Evolutionary conservation across 192 early-diverging fungal genomes (phyloP), one percentile per base, ranked within the genome.

Genomic region (Coemansia sp.): DNA sequence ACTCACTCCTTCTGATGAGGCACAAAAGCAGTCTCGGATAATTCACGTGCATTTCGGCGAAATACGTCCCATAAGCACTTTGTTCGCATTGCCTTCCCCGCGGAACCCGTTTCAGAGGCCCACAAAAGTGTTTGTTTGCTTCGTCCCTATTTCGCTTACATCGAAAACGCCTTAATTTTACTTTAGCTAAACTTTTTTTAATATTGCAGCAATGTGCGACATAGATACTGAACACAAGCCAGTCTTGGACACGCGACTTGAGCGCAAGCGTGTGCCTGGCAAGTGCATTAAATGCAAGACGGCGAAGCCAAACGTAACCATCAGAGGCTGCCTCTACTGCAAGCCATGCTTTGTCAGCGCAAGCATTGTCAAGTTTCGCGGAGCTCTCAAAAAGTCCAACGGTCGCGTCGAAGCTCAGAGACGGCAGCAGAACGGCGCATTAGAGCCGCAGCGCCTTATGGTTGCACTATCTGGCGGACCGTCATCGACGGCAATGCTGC

Each of bases 401-500:
- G 66, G 74, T 19, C 62, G 70, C 43, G 43, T 62, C 38, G 61
- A 63, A 10, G 40, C 1, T 43, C 25, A 66, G n/a, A 17, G 72
- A 59, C 8, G 42, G 42, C 42, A 4, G 42, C 42, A 43, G 42
- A 43, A 48, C 27, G 27, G 27, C 27, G 27, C 7, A 30, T 30
- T 7, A 30, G 27, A 30, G 27, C 27, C 27, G 22, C 22, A 10
- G 46, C 46, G 21, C 23, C 46, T 25, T 11, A 67, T 94, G 67
- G 62, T 95, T 14, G 94, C 93, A 10, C 80, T 91, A 25, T 96
- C 94, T 3, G 94, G 93, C 27, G 94, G 94, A 0, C 67, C 86
- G 4, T 84, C 89, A 7, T 95, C 93, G 61, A 89, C 86, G 27
- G 82, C 86, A 0, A 66, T 93, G 70, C 66, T 91, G 30, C 70